Evolutionary conservation across 768 basidiomycete genomes (phyloP), one percentile per base, ranked within the genome.

Genomic region (Mycena pura): DNA sequence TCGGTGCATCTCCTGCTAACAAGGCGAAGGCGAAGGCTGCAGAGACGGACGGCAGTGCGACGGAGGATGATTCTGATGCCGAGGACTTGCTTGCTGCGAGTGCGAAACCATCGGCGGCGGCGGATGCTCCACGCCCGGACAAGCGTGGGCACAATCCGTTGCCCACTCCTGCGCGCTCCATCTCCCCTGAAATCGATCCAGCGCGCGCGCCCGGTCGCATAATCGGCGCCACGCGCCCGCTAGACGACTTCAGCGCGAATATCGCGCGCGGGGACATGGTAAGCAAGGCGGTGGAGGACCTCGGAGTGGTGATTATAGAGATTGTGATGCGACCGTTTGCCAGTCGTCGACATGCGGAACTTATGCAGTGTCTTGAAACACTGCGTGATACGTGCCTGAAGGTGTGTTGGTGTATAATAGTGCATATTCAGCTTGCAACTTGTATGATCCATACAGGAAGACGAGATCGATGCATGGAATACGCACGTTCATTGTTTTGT

Each of bases 381-480:
- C 74, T 96, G 76, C 82, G 95, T 69, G 80, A 84, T 51, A 83
- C 84, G 4, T 90, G 87, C 24, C 72, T 92, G 64, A 81, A 81
- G 77, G 90, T 89, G 60, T 47, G 83, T 70, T 25, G 27, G 21
- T 51, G 29, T 36, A 27, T 15, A 27, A 21, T 25, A 49, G n/a
- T 36, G 13, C 47, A 9, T 22, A 29, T 61, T 44, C 14, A 19
- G 40, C n/a, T n/a, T n/a, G n/a, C n/a, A n/a, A n/a, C n/a, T n/a
- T n/a, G n/a, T n/a, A n/a, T 28, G 25, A 28, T 48, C 19, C 24
- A 6, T 31, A 38, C 21, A 92, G 86, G 90, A 93, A 75, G 91
- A 93, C 72, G 91, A 94, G 72, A 84, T 93, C 34, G 89, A 90
- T 43, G 84, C 84, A 29, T 95, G 92, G 92, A 94, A 95, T 74